A percentile compares a stretch with the other conserved stretches of the same genome.
phyloP scores from a whole-genome alignment of 2,329 filamentous ascomycete genomes.

The Didymosphaeria variabile region DNA sequence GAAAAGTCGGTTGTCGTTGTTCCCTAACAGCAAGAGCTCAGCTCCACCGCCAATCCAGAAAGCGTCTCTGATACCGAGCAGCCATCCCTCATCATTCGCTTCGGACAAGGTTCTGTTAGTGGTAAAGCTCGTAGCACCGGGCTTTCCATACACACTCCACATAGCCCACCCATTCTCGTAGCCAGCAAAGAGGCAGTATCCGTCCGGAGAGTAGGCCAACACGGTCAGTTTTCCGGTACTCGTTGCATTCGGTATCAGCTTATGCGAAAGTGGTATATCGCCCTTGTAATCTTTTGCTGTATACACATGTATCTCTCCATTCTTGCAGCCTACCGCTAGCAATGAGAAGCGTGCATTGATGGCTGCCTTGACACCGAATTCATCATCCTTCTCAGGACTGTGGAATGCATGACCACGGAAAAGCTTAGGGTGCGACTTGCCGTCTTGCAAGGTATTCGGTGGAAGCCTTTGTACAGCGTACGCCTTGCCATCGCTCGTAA shows the following conservation, averaged over 20 bases:
- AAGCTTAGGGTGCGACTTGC: constrained; percentile 67
- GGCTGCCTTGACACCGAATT: constrained; percentile 75
- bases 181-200: constrained; percentile 93
- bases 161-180: constrained; percentile 93
- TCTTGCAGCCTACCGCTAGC: constrained; percentile 82
- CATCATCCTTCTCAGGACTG: constrained; percentile 66
- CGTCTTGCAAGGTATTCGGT: constrained; percentile 46
- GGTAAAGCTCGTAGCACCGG: constrained; percentile 83
- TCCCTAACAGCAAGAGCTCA: constrained; percentile 78
- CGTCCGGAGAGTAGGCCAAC: constrained; percentile 89
- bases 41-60: constrained; percentile 90
- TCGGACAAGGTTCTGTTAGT: constrained; percentile 71
- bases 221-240: constrained; percentile 76
- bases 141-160: constrained; percentile 97
- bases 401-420: constrained; percentile 96
- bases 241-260: constrained; percentile 75
- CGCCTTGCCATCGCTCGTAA: constrained; percentile 84
- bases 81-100: constrained; percentile 80
- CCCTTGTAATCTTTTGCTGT: constrained; percentile 91
- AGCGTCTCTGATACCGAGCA: constrained; percentile 79
- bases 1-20: constrained; percentile 81
- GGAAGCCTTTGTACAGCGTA: constrained; percentile 84
- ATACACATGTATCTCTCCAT: constrained; percentile 87
- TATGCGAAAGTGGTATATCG: constrained; percentile 88
- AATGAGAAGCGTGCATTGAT: constrained; percentile 96